Conservation (phyloP, 2,329 filamentous ascomycete genomes). For the Nectriaceae sp. region DNA sequence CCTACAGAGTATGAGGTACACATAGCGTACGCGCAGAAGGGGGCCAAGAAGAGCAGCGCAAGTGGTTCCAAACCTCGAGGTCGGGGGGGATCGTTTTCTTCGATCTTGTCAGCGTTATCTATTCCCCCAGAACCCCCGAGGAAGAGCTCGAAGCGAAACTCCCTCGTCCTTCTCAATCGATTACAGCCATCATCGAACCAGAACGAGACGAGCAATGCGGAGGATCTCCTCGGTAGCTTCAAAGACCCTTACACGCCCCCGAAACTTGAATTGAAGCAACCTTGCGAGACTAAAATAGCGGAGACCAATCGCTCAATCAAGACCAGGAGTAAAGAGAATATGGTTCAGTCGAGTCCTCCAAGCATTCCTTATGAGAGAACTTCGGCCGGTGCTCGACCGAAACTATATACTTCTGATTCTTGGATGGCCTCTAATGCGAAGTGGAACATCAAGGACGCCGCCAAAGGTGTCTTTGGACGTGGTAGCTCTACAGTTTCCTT, state of each 20-base stretch:
- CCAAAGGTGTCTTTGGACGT: conserved; percentile 33
- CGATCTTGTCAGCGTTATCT: conserved; percentile 11
- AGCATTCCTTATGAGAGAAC: conserved; percentile 33
- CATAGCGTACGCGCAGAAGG: not conserved
- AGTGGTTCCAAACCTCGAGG: conserved; percentile 5
- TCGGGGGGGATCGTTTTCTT: conserved; percentile 2
- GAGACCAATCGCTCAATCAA: not conserved
- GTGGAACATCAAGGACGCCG: conserved; percentile 38
- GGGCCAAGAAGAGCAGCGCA: not conserved
- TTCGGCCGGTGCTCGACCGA: conserved; percentile 22
- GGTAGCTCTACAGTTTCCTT: conserved; percentile 21
- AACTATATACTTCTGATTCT: conserved; percentile 18
- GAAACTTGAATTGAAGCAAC: not conserved
- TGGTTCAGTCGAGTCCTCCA: conserved; percentile 20
- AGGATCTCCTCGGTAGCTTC: not conserved
- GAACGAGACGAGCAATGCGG: conserved; percentile 16
- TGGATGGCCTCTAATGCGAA: conserved; percentile 23
- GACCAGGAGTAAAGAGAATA: conserved; percentile 15
- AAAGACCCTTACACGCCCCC: not conserved
- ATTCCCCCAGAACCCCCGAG: conserved; percentile 20
- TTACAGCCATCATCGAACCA: conserved; percentile 11
- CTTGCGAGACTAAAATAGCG: not conserved
- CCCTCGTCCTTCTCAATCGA: conserved; percentile 15
- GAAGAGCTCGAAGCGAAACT: conserved; percentile 26
- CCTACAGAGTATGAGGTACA: not conserved